phyloP scores from a whole-genome alignment of 2,329 filamentous ascomycete species.

The Calonectria leucothoes region DNA sequence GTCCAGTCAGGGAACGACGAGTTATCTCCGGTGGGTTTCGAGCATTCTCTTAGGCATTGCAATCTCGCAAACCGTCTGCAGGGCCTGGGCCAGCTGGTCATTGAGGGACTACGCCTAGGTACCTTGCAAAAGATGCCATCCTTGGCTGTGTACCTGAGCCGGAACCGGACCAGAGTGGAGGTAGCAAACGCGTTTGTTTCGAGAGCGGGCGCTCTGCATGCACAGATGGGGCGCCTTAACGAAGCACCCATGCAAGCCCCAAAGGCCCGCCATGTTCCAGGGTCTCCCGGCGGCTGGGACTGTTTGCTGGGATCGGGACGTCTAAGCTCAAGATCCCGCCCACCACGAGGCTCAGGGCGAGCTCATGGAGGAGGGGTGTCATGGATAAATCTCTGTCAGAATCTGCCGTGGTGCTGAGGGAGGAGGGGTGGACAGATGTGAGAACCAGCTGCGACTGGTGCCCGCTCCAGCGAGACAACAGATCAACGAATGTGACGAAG shows the following conservation, averaged over 20 bases:
- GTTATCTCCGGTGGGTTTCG: conserved; percentile 40
- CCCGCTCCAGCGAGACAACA: conserved; percentile 38
- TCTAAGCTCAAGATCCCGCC: conserved; percentile 10
- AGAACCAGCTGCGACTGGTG: conserved; percentile 32
- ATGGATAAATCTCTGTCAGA: conserved; percentile 4
- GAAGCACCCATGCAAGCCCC: conserved; percentile 33
- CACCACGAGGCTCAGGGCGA: conserved; percentile 8
- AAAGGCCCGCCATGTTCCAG: conserved; percentile 34
- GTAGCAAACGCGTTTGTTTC: conserved; percentile 35
- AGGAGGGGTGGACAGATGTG: conserved; percentile 9
- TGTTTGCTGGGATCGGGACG: conserved; percentile 19
- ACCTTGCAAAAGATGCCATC: conserved; percentile 28
- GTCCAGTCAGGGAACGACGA: conserved; percentile 42
- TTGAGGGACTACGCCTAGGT: conserved; percentile 24
- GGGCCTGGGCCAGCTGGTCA: conserved; percentile 29
- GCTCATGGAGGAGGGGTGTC: conserved; percentile 33
- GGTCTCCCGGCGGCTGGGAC: conserved; percentile 30
- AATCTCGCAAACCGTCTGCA: conserved; percentile 40
- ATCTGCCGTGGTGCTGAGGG: neutral
- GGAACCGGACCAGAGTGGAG: conserved; percentile 38
- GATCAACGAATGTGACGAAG: conserved; percentile 38
- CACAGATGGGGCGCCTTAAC: conserved; percentile 40
- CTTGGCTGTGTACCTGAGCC: conserved; percentile 38
- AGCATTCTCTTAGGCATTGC: conserved; percentile 37
- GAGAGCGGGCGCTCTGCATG: conserved; percentile 41